phyloP scores from a whole-genome alignment of 352 stramenopile species.

The Phytophthora litchii region DNA sequence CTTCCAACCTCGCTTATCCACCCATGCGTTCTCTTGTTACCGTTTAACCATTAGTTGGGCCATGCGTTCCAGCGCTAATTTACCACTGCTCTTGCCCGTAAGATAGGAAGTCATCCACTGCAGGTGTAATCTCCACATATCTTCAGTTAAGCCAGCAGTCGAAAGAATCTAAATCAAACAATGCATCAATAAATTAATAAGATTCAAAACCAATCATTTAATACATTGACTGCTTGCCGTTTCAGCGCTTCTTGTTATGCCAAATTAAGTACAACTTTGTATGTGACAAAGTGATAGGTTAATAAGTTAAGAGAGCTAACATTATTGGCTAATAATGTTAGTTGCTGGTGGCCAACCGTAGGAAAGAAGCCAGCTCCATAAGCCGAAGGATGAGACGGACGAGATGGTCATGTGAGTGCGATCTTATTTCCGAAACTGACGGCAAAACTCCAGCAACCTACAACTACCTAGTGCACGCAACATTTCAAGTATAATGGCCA shows the following conservation, averaged over 20 bases:
- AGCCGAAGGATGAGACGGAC: too few relatives aligned
- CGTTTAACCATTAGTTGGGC: not conserved
- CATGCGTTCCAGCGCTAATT: not conserved
- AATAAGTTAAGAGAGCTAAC: too few relatives aligned
- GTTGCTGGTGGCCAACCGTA: too few relatives aligned
- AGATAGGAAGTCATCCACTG: constrained; percentile 5
- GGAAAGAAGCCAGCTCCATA: too few relatives aligned
- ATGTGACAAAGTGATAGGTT: too few relatives aligned
- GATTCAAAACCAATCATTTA: not conserved
- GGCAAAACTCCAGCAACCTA: too few relatives aligned
- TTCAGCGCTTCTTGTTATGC: not conserved
- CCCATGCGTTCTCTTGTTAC: not conserved
- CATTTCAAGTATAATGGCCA: constrained; percentile 3
- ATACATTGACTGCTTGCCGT: not conserved
- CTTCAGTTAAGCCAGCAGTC: not conserved
- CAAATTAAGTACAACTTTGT: too few relatives aligned
- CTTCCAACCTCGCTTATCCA: not conserved
- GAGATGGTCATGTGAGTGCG: not conserved
- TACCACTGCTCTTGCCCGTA: not conserved
- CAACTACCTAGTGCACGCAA: not conserved
- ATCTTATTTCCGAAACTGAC: not conserved
- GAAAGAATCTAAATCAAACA: not conserved
- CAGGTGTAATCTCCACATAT: constrained; percentile 1
- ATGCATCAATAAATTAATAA: not conserved
- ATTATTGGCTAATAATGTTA: too few relatives aligned